These are phyloP conservation scores for Phaeotremella fagi DNA, from an alignment of 768 basidiomycete genomes.

Conservation along the genomic window DNA sequence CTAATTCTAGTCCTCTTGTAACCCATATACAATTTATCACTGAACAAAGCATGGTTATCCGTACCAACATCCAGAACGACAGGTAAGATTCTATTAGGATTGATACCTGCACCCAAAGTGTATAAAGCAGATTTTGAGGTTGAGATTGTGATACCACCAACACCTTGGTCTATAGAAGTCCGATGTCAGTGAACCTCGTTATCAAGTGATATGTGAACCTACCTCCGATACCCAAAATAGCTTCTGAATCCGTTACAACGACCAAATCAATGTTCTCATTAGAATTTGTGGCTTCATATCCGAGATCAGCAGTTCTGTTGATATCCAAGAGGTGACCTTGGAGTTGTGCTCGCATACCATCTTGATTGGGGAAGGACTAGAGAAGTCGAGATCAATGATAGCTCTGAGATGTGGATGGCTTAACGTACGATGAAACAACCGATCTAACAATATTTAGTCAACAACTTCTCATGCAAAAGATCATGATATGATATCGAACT, in stretches of 20 bases:
- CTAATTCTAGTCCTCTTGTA: conserved; percentile 67
- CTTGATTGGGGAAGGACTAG: conserved; percentile 57
- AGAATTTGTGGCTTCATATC: conserved; percentile 32
- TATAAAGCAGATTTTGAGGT: conserved; percentile 67
- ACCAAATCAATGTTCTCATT: conserved; percentile 61
- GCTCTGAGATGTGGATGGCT: neutral
- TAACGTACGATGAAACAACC: conserved; percentile 37
- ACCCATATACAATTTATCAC: conserved; percentile 56
- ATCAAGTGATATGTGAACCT: conserved; percentile 8
- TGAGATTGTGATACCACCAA: conserved; percentile 55
- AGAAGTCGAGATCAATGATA: conserved; percentile 46
- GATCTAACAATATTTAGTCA: conserved; percentile 9
- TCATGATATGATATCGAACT: conserved; percentile 10
- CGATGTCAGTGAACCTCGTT: too few species aligned
- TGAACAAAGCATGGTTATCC: conserved; percentile 49
- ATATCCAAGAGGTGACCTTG: conserved; percentile 42
- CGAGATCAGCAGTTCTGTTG: conserved; percentile 45
- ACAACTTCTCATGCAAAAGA: neutral
- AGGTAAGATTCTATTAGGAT: conserved; percentile 47
- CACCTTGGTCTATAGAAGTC: conserved; percentile 63
- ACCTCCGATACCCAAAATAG: conserved; percentile 69
- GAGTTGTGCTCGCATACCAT: conserved; percentile 72
- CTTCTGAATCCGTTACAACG: conserved; percentile 78
- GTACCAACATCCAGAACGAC: conserved; percentile 50
- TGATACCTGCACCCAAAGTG: conserved; percentile 51